These are phyloP conservation scores for Tanacetum coccineum DNA, from an alignment of 129 eudicot genomes.

Conservation along the genomic window DNA sequence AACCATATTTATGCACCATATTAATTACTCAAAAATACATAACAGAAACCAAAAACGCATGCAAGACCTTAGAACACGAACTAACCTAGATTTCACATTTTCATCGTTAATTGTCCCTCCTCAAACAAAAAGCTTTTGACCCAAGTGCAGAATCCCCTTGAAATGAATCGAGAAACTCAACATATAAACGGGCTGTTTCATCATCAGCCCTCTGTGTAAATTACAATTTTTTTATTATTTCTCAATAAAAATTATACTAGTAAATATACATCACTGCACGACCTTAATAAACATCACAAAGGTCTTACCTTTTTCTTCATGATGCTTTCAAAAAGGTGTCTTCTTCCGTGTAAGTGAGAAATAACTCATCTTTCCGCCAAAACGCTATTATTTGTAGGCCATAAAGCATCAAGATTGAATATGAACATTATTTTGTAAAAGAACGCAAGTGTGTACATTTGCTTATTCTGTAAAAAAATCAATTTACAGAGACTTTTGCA, in stretches of 20 bases:
- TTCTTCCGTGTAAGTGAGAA: conserved; percentile 71
- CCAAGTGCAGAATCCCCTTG: conserved; percentile 78
- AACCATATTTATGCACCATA: conserved; percentile 47
- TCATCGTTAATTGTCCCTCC: conserved; percentile 82
- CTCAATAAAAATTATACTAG: background rate
- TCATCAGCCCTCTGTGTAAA: conserved; percentile 71
- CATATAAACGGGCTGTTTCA: conserved; percentile 86
- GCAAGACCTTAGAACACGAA: conserved; percentile 18
- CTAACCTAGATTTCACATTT: conserved; percentile 71
- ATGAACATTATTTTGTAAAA: background rate
- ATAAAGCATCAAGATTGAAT: background rate
- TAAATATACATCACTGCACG: background rate
- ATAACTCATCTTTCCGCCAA: conserved; percentile 58
- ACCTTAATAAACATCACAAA: background rate
- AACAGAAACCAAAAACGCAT: conserved; percentile 10
- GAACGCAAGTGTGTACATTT: background rate
- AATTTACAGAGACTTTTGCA: too few relatives aligned
- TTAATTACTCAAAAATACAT: conserved; percentile 15
- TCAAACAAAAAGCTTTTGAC: conserved; percentile 80
- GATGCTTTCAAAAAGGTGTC: conserved; percentile 97
- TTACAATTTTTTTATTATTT: background rate
- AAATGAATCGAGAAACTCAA: conserved; percentile 88
- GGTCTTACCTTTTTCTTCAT: conserved; percentile 78
- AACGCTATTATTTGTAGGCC: conserved; percentile 8
- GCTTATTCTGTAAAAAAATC: too few relatives aligned